Evolutionary conservation across 192 early-diverging fungal species (phyloP).

Genomic region (Spizellomyces punctatus): DNA sequence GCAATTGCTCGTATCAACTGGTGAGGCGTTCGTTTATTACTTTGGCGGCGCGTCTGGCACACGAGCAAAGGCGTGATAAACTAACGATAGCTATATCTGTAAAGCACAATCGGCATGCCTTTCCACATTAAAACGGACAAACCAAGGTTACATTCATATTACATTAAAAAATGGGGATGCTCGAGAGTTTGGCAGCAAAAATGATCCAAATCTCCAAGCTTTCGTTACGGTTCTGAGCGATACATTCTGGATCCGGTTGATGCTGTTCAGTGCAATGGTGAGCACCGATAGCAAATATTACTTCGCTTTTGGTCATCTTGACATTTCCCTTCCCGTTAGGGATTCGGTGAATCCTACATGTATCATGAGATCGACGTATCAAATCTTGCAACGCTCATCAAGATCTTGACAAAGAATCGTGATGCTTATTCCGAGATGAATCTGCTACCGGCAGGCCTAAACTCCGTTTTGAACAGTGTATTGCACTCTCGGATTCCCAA

Average conservation of each 20-base stretch:
- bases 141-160: constrained; percentile 3
- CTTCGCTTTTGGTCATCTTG: too few species aligned
- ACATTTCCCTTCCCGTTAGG: constrained; percentile 30
- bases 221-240: constrained; percentile 55
- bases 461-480: constrained; percentile 55
- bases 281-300: not conserved
- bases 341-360: constrained; percentile 77
- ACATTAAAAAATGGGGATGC: constrained; percentile 3
- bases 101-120: constrained; percentile 19
- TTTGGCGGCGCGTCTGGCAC: too few species aligned
- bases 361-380: constrained; percentile 59
- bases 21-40: too few species aligned
- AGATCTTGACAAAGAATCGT: constrained; percentile 62
- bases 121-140: constrained; percentile 11
- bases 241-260: constrained; percentile 66
- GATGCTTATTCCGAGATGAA: constrained; percentile 49
- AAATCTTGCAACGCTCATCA: constrained; percentile 57
- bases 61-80: too few species aligned
- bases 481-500: constrained; percentile 64
- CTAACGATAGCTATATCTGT: not conserved
- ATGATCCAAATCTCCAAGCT: constrained; percentile 37
- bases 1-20: too few species aligned
- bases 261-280: constrained; percentile 52
- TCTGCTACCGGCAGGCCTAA: constrained; percentile 51
- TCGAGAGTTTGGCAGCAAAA: constrained; percentile 45